Percentiles rank a stretch among this genome's conserved stretches.
Evolutionary conservation across 495 filamentous ascomycete species (phyloP).

Genomic region (Penicillium silybi): DNA sequence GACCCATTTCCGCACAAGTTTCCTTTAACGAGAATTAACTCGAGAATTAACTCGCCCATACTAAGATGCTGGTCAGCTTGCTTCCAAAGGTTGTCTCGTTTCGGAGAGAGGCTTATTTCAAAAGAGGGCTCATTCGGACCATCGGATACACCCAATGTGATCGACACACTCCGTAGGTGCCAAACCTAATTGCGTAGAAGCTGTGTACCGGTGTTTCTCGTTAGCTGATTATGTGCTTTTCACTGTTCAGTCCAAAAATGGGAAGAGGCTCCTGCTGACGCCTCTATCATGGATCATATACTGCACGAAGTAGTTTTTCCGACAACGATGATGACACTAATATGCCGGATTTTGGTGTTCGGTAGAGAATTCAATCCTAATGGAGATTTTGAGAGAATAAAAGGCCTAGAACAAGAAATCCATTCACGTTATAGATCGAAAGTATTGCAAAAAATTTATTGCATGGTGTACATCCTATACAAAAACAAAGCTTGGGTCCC

Average conservation of each 20-base stretch:
- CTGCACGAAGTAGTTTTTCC: not conserved
- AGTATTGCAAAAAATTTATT: constrained; percentile 5
- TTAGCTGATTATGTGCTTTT: no score
- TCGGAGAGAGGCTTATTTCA: not conserved
- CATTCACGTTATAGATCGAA: not conserved
- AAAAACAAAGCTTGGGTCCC: constrained; percentile 11
- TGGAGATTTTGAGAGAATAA: not conserved
- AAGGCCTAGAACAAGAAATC: not conserved
- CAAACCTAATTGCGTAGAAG: no score
- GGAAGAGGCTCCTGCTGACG: not conserved
- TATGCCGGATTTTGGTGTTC: not conserved
- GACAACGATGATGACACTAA: not conserved
- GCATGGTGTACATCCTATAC: constrained; percentile 19
- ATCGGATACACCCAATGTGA: no score
- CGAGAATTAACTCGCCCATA: no score
- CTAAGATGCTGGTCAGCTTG: no score
- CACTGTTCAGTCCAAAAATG: no score
- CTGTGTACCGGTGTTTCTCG: no score
- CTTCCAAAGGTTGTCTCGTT: no score
- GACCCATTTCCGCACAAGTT: no score
- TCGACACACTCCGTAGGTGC: no score
- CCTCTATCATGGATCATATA: not conserved
- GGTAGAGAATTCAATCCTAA: not conserved
- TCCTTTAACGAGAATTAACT: no score
- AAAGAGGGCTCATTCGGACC: not conserved